phyloP scores from a whole-genome alignment of 805 yeast species.

The Saccharomycopsis vini region DNA sequence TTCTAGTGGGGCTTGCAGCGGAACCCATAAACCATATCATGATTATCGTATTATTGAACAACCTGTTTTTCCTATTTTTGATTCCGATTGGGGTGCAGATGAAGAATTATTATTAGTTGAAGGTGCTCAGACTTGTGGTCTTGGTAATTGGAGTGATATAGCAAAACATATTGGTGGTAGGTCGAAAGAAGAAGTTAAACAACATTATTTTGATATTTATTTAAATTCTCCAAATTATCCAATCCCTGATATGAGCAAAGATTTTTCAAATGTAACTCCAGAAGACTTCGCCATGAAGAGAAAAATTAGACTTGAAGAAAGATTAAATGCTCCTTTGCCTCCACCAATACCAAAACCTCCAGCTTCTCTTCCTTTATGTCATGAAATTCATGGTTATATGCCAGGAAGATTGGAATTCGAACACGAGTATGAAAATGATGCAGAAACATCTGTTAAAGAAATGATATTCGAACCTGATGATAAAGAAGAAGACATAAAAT shows the following conservation, averaged over 20 bases:
- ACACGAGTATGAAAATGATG: conserved; percentile 93
- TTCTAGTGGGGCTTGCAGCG: conserved; percentile 71
- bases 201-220: conserved; percentile 70
- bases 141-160: conserved; percentile 98
- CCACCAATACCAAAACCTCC: conserved; percentile 79
- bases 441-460: conserved; percentile 88
- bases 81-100: conserved; percentile 95
- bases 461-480: conserved; percentile 95
- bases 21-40: conserved; percentile 89
- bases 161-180: conserved; percentile 93
- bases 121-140: conserved; percentile 84
- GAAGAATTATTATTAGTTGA: conserved; percentile 84
- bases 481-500: conserved; percentile 75
- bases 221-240: conserved; percentile 70
- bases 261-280: conserved; percentile 53
- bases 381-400: conserved; percentile 96
- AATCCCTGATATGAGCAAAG: conserved; percentile 73
- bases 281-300: conserved; percentile 60
- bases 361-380: conserved; percentile 92
- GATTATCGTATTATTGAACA: conserved; percentile 89
- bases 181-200: conserved; percentile 81
- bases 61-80: conserved; percentile 87
- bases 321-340: conserved; percentile 66
- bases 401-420: conserved; percentile 98
- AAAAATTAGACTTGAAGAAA: conserved; percentile 61